Evolutionary conservation across 805 yeast species (phyloP).

Genomic region (Cyberlindnera lachancei): DNA sequence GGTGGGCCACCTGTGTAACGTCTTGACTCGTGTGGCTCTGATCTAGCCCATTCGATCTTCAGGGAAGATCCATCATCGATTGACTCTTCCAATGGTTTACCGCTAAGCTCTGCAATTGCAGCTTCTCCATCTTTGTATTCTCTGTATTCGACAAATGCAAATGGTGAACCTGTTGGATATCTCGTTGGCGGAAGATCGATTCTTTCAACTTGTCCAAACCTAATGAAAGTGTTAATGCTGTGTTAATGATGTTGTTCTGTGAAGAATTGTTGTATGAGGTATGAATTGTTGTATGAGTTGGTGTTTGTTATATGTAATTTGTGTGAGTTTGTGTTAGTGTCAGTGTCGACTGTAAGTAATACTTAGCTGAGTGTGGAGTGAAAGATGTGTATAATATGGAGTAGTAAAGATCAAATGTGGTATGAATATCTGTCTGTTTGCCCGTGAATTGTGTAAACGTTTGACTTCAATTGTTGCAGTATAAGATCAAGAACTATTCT

Average conservation of each 20-base stretch:
- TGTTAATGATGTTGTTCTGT: neutral
- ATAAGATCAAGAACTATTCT: no score
- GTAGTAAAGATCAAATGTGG: no score
- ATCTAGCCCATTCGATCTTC: constrained; percentile 48
- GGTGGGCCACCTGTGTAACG: constrained; percentile 4
- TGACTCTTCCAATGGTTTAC: constrained; percentile 33
- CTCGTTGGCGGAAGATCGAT: constrained; percentile 60
- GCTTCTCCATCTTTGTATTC: constrained; percentile 44
- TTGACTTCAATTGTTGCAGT: no score
- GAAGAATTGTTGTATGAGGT: neutral
- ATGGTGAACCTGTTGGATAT: constrained; percentile 50
- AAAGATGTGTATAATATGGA: no score
- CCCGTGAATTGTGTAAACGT: no score
- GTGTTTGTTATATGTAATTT: no score
- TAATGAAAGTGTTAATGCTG: constrained; percentile 17
- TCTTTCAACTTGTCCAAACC: constrained; percentile 50
- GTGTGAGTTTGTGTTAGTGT: no score
- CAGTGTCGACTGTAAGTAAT: no score
- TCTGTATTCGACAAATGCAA: constrained; percentile 56
- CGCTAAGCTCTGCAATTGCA: constrained; percentile 37
- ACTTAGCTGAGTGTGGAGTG: no score
- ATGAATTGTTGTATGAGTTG: neutral
- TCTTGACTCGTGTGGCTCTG: constrained; percentile 37
- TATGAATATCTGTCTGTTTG: no score
- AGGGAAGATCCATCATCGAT: constrained; percentile 35